phyloP scores from a whole-genome alignment of 345 rosid species.

The Pugionium dolabratum region DNA sequence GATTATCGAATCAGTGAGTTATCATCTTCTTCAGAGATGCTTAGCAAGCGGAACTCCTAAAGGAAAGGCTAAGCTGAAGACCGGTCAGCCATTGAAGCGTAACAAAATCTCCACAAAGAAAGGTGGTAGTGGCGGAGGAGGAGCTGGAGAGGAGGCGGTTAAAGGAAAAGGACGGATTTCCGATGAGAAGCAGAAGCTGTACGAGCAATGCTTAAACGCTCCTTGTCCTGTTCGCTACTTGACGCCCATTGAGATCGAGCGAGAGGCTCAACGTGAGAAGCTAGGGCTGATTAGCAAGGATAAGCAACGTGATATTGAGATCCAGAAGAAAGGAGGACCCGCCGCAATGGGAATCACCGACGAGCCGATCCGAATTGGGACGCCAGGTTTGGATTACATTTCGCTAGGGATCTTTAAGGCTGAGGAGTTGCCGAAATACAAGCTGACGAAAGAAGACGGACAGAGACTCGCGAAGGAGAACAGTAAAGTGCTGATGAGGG shows the following conservation, averaged over 20 bases:
- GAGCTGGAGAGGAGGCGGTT: slow-evolving; percentile 31
- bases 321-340: slow-evolving; percentile 74
- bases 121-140: slow-evolving; percentile 27
- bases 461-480: slow-evolving; percentile 82
- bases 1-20: slow-evolving; percentile 35
- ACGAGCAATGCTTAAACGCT: slow-evolving; percentile 73
- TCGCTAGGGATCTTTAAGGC: slow-evolving; percentile 73
- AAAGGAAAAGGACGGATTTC: slow-evolving; percentile 43
- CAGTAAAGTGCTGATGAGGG: slow-evolving; percentile 82
- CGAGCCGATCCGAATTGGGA: slow-evolving; percentile 73
- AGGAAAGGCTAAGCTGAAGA: slow-evolving; percentile 64
- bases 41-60: slow-evolving; percentile 73
- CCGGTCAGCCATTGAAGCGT: slow-evolving; percentile 58
- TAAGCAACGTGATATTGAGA: slow-evolving; percentile 70
- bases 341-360: slow-evolving; percentile 69
- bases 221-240: slow-evolving; percentile 83
- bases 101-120: slow-evolving; percentile 62
- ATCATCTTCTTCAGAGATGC: slow-evolving; percentile 62
- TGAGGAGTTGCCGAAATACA: slow-evolving; percentile 76
- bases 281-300: slow-evolving; percentile 83
- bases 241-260: slow-evolving; percentile 55
- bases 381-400: slow-evolving; percentile 74
- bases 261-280: slow-evolving; percentile 85
- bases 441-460: slow-evolving; percentile 85
- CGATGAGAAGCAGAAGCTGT: slow-evolving; percentile 56